Conservation (phyloP, 2,329 filamentous ascomycete species). For the Epichloe glyceriae region DNA sequence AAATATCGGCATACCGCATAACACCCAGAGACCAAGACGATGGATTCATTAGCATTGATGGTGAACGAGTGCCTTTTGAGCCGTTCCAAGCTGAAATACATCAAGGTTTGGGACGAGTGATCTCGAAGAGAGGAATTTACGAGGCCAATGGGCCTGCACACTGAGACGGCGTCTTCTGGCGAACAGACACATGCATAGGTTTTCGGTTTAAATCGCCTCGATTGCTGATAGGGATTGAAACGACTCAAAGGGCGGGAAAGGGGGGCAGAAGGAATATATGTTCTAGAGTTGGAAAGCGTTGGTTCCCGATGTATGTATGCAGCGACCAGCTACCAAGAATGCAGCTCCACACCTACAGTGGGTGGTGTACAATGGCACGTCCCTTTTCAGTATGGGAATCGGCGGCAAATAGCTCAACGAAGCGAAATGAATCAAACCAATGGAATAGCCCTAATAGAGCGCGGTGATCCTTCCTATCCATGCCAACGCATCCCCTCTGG, state of each 20-base stretch:
- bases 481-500: not conserved
- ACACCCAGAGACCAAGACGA: slow-evolving; percentile 57
- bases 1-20: slow-evolving; percentile 78
- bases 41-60: slow-evolving; percentile 90
- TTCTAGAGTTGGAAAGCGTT: not conserved
- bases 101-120: slow-evolving; percentile 65
- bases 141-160: slow-evolving; percentile 45
- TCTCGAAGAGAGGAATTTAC: slow-evolving; percentile 64
- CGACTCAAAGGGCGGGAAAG: not conserved
- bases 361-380: no score
- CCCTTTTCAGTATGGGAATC: no score
- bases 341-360: no score
- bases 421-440: not conserved
- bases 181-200: no score
- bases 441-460: not conserved
- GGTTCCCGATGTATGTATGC: no score
- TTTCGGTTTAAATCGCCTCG: no score
- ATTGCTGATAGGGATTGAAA: not conserved
- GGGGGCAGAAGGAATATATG: not conserved
- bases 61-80: slow-evolving; percentile 74
- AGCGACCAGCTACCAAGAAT: no score
- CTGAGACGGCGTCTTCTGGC: slow-evolving; percentile 31
- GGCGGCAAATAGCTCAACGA: not conserved
- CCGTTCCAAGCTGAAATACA: slow-evolving; percentile 89
- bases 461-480: not conserved